Conservation (phyloP, 208 protist species). For the Novymonas esmeraldas region DNA sequence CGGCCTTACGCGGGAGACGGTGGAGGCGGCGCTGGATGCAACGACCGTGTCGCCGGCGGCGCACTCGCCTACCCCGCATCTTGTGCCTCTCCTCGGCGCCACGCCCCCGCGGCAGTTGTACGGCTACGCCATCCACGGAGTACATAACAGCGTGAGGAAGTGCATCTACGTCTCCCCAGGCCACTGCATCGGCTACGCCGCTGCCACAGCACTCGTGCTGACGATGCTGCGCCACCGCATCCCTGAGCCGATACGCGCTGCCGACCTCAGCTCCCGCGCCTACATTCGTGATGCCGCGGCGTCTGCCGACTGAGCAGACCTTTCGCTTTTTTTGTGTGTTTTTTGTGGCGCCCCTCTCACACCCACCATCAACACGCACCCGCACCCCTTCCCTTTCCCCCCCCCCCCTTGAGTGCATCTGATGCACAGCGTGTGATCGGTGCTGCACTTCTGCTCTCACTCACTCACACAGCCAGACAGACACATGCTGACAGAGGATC, state of each 20-base stretch:
- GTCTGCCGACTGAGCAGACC: neutral
- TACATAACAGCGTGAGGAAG: slow-evolving; percentile 50
- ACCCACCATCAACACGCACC: neutral
- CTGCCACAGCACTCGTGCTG: slow-evolving; percentile 57
- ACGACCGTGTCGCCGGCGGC: neutral
- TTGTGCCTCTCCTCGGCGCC: slow-evolving; percentile 15
- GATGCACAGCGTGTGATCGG: no score
- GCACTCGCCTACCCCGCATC: neutral
- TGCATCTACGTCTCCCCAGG: slow-evolving; percentile 95
- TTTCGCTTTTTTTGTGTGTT: no score
- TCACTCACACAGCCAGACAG: slow-evolving; percentile 6
- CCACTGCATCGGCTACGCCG: slow-evolving; percentile 77
- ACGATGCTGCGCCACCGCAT: slow-evolving; percentile 70
- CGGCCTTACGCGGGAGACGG: slow-evolving; percentile 58
- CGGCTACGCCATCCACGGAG: slow-evolving; percentile 62
- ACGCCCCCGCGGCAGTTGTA: slow-evolving; percentile 30
- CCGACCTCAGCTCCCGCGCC: slow-evolving; percentile 89
- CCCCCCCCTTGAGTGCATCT: no score
- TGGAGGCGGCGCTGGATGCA: slow-evolving; percentile 34
- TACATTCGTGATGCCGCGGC: slow-evolving; percentile 46
- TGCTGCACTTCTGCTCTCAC: neutral
- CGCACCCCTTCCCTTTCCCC: neutral
- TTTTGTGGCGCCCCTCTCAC: no score
- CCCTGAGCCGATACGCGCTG: slow-evolving; percentile 93
- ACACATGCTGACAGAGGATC: no score